Conservation (phyloP, 148 eudicot genomes). For the Cornus suecica region DNA sequence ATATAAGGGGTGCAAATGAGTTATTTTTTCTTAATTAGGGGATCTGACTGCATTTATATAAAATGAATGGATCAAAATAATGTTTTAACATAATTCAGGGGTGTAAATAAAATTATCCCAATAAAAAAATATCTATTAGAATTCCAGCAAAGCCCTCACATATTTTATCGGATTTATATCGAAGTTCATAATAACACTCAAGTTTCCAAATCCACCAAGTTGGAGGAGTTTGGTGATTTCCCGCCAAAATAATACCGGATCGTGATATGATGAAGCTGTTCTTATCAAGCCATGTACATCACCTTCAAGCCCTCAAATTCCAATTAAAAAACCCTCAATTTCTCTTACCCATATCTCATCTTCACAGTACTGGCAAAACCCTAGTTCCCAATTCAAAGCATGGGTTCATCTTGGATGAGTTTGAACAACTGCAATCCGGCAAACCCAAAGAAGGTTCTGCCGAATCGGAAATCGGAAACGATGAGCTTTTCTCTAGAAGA, state of each 20-base stretch:
- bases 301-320: constrained; percentile 23
- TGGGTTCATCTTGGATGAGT: constrained; percentile 22
- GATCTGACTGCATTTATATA: too few relatives aligned
- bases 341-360: constrained; percentile 13
- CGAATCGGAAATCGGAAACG: neutral
- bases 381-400: constrained; percentile 25
- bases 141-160: too few relatives aligned
- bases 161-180: too few relatives aligned
- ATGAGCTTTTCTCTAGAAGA: neutral
- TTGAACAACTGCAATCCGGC: constrained; percentile 22
- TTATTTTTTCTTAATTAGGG: too few relatives aligned
- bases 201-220: too few relatives aligned
- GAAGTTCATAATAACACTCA: too few relatives aligned
- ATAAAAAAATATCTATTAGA: too few relatives aligned
- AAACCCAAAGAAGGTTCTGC: neutral
- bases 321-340: constrained; percentile 19
- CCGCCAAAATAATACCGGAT: neutral
- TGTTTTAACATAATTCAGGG: too few relatives aligned
- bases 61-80: too few relatives aligned
- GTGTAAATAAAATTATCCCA: too few relatives aligned
- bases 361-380: constrained; percentile 20
- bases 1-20: too few relatives aligned
- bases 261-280: constrained; percentile 14
- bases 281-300: constrained; percentile 4
- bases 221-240: neutral